Evolutionary conservation across 352 stramenopile genomes (phyloP).

Genomic region (Globisporangium okanoganense): DNA sequence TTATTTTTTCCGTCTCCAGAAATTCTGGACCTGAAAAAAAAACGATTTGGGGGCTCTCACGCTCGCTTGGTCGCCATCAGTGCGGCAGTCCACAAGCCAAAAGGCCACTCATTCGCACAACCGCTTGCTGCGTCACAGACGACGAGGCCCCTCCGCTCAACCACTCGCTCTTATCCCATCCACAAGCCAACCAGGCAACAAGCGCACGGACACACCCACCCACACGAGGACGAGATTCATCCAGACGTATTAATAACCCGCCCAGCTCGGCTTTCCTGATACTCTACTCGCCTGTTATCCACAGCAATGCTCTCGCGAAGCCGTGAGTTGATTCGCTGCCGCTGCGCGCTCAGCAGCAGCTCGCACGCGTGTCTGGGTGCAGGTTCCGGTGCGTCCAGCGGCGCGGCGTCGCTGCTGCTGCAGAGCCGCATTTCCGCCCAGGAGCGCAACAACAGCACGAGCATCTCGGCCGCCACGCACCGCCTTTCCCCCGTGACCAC

Average conservation of each 20-base stretch:
- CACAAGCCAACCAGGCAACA: neutral
- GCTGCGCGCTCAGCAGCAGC: constrained; percentile 4
- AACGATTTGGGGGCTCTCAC: neutral
- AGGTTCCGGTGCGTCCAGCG: neutral
- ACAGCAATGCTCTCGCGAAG: constrained; percentile 3
- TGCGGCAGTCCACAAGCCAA: neutral
- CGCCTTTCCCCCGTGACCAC: neutral
- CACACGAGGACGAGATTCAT: constrained; percentile 1
- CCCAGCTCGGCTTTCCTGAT: neutral
- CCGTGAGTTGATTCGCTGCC: constrained; percentile 6
- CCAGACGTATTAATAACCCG: constrained; percentile 3
- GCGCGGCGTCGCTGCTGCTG: neutral
- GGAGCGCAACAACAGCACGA: constrained; percentile 15
- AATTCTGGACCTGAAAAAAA: neutral
- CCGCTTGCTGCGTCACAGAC: neutral
- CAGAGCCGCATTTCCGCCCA: constrained; percentile 14
- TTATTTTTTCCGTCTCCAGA: neutral
- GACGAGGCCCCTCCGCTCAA: neutral
- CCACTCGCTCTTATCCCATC: constrained; percentile 1
- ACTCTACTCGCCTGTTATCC: neutral
- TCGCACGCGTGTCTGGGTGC: constrained; percentile 2
- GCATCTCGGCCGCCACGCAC: constrained; percentile 1
- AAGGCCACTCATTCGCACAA: constrained; percentile 1
- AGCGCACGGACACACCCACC: neutral
- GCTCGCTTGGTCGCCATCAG: neutral